phyloP scores from a whole-genome alignment of 306 rosid genomes.

The Trifolium dubium region DNA sequence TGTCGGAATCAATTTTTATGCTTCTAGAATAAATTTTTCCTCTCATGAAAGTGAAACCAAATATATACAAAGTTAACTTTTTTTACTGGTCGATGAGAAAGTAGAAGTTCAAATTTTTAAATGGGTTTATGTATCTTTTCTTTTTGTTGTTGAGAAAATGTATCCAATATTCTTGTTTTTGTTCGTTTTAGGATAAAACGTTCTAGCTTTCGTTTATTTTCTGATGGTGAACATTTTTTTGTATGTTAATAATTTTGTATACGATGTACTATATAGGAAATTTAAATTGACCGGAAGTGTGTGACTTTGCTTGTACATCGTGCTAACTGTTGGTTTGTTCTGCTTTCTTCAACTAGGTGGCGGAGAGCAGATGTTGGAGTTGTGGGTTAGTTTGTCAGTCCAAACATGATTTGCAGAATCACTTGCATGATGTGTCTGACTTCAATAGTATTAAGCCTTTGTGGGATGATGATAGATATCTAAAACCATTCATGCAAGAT shows the following conservation, averaged over 20 bases:
- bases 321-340: background rate
- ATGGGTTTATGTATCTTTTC: too few relatives aligned
- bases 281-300: background rate
- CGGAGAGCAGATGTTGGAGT: conserved; percentile 78
- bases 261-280: background rate
- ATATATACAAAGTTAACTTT: background rate
- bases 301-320: background rate
- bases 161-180: background rate
- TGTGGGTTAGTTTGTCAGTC: conserved; percentile 66
- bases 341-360: conserved; percentile 56
- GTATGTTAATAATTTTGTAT: conserved; percentile 3
- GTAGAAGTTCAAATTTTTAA: background rate
- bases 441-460: conserved; percentile 51
- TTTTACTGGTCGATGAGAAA: background rate
- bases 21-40: background rate
- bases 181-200: too few relatives aligned
- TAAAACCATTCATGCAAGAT: conserved; percentile 74
- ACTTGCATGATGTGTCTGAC: conserved; percentile 62
- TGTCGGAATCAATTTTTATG: background rate
- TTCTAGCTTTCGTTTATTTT: background rate
- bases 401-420: conserved; percentile 62
- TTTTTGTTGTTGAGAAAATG: too few relatives aligned
- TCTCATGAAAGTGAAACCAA: background rate
- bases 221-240: background rate
- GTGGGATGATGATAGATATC: conserved; percentile 71